These are phyloP conservation scores for Marchantia paleacea DNA, from an alignment of 225 moss, liverwort and hornwort genomes.

Conservation along the genomic window DNA sequence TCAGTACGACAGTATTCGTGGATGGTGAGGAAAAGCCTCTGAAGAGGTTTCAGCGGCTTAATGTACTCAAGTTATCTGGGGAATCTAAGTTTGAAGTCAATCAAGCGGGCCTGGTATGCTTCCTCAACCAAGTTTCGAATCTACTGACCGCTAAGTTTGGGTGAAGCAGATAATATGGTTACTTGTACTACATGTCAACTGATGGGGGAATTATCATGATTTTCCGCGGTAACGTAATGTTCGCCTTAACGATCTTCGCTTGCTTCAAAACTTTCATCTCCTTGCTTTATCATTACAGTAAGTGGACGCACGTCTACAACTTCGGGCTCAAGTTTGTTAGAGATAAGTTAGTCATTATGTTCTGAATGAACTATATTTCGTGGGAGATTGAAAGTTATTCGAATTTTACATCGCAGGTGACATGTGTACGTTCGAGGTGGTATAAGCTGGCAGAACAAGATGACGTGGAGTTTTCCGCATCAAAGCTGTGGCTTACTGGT, in stretches of 20 bases:
- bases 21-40: background rate
- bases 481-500: conserved; percentile 48
- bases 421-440: conserved; percentile 57
- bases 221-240: background rate
- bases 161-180: background rate
- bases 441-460: conserved; percentile 46
- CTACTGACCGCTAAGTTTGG: too few relatives aligned
- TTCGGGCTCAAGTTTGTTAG: background rate
- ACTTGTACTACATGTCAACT: background rate
- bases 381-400: background rate
- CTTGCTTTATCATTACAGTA: background rate
- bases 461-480: conserved; percentile 37
- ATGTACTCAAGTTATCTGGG: conserved; percentile 52
- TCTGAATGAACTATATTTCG: background rate
- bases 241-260: background rate
- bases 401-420: conserved; percentile 40
- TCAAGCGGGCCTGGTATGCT: conserved; percentile 56
- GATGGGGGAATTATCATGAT: background rate
- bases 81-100: conserved; percentile 71
- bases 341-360: background rate
- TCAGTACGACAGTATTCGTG: background rate
- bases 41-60: background rate
- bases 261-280: background rate
- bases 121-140: background rate
- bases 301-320: too few relatives aligned